phyloP scores from a whole-genome alignment of 257 asterid genomes.

The Apocynum venetum region DNA sequence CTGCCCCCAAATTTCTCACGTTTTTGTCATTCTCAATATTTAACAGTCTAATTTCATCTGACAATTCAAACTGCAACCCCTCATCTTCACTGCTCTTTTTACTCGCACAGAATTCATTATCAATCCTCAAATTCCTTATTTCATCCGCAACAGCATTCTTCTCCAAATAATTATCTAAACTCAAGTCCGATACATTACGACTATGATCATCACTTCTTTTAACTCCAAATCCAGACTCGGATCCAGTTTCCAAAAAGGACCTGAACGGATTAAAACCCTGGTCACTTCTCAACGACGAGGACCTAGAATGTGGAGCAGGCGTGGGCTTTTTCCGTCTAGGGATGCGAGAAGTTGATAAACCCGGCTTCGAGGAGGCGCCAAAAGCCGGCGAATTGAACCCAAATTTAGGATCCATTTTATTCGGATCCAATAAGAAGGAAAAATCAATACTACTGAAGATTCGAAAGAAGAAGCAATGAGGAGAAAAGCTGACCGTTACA shows the following conservation, averaged over 20 bases:
- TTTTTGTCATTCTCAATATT: slow-evolving; percentile 36
- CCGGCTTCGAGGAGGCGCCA: slow-evolving; percentile 39
- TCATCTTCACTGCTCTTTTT: slow-evolving; percentile 22
- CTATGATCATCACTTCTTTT: slow-evolving; percentile 20
- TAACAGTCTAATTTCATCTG: slow-evolving; percentile 56
- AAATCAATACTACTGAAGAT: slow-evolving; percentile 12
- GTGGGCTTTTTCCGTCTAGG: slow-evolving; percentile 59
- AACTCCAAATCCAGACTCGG: slow-evolving; percentile 12
- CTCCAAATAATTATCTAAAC: slow-evolving; percentile 38
- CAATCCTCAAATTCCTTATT: slow-evolving; percentile 44
- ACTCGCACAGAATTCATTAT: slow-evolving; percentile 22
- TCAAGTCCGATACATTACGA: slow-evolving; percentile 18
- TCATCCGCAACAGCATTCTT: slow-evolving; percentile 43
- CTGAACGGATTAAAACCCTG: slow-evolving; percentile 33
- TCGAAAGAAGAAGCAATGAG: slow-evolving; percentile 17
- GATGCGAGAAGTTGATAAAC: slow-evolving; percentile 55
- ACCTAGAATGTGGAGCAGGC: slow-evolving; percentile 37
- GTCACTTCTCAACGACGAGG: slow-evolving; percentile 11
- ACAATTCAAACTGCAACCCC: slow-evolving; percentile 42
- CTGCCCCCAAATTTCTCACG: slow-evolving; percentile 21
- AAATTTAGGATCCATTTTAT: slow-evolving; percentile 63
- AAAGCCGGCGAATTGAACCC: slow-evolving; percentile 52
- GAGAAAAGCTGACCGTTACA: slow-evolving; percentile 41
- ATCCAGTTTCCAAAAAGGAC: slow-evolving; percentile 27
- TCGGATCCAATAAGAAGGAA: slow-evolving; percentile 7